Evolutionary conservation across 306 rosid species (phyloP).

Genomic region (Cercis canadensis): DNA sequence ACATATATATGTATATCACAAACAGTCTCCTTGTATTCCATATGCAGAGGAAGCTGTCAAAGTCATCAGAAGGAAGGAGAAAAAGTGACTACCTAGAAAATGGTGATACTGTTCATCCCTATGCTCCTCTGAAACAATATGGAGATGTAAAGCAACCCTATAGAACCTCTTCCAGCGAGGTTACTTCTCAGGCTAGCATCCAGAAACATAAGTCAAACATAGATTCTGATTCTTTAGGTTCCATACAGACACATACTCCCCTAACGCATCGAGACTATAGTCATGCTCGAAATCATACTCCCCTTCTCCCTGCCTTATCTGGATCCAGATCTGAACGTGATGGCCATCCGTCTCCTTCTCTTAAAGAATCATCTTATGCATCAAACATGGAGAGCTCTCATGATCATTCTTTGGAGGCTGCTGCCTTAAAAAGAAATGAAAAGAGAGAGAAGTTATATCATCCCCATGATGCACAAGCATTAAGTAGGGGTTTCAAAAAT

Average conservation of each 20-base stretch:
- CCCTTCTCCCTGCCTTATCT: constrained; percentile 47
- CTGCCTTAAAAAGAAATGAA: constrained; percentile 43
- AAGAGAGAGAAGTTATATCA: constrained; percentile 44
- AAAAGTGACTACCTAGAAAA: constrained; percentile 44
- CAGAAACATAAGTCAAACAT: constrained; percentile 43
- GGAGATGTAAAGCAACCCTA: constrained; percentile 39
- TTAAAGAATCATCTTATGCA: constrained; percentile 61
- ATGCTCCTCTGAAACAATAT: constrained; percentile 38
- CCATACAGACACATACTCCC: constrained; percentile 43
- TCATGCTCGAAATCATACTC: constrained; percentile 41
- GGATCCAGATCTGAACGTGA: constrained; percentile 47
- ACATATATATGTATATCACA: constrained; percentile 11
- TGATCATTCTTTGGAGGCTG: constrained; percentile 50
- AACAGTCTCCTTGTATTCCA: constrained; percentile 30
- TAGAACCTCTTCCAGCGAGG: constrained; percentile 51
- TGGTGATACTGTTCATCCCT: constrained; percentile 45
- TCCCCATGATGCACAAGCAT: constrained; percentile 40
- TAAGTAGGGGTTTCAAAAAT: constrained; percentile 46
- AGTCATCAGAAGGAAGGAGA: constrained; percentile 44
- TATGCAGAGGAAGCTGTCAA: constrained; percentile 53
- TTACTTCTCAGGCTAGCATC: constrained; percentile 44
- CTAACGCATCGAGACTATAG: constrained; percentile 34
- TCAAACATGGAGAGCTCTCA: constrained; percentile 65
- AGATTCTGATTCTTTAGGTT: constrained; percentile 50
- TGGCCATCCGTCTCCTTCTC: constrained; percentile 46